Percentiles rank a stretch among this genome's conserved stretches.
Conservation (phyloP, 2,329 filamentous ascomycete species). For the Claviceps paspali region DNA sequence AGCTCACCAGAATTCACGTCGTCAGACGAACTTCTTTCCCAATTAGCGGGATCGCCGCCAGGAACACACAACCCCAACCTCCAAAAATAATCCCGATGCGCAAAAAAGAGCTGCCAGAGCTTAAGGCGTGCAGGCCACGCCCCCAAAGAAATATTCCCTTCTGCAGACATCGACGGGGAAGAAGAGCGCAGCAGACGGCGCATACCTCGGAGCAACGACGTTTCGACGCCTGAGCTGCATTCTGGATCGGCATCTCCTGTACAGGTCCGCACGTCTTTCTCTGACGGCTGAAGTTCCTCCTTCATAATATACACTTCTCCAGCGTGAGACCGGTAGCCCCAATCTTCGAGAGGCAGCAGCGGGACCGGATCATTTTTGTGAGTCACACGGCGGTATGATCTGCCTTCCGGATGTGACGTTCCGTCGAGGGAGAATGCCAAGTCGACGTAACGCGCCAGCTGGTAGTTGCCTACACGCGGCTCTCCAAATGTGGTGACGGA, state of each 20-base stretch:
- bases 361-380: constrained; percentile 81
- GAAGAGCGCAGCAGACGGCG: constrained; percentile 13
- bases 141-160: constrained; percentile 16
- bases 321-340: constrained; percentile 73
- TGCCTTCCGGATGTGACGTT: constrained; percentile 17
- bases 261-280: constrained; percentile 57
- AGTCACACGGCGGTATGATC: constrained; percentile 61
- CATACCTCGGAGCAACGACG: constrained; percentile 15
- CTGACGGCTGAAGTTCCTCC: constrained; percentile 47
- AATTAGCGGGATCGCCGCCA: constrained; percentile 55
- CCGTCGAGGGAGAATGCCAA: constrained; percentile 30
- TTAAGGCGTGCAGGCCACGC: constrained; percentile 47
- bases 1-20: constrained; percentile 5
- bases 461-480: constrained; percentile 49
- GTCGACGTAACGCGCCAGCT: constrained; percentile 40
- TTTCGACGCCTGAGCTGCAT: constrained; percentile 53
- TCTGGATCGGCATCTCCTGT: constrained; percentile 51
- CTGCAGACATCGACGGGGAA: constrained; percentile 11
- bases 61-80: constrained; percentile 79
- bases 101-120: constrained; percentile 86
- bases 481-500: constrained; percentile 86
- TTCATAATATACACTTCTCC: constrained; percentile 82
- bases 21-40: constrained; percentile 27
- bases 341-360: constrained; percentile 69
- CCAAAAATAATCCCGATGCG: constrained; percentile 96